Conservation (phyloP, 1,284 basidiomycete species). For the Trametes pubescens region DNA sequence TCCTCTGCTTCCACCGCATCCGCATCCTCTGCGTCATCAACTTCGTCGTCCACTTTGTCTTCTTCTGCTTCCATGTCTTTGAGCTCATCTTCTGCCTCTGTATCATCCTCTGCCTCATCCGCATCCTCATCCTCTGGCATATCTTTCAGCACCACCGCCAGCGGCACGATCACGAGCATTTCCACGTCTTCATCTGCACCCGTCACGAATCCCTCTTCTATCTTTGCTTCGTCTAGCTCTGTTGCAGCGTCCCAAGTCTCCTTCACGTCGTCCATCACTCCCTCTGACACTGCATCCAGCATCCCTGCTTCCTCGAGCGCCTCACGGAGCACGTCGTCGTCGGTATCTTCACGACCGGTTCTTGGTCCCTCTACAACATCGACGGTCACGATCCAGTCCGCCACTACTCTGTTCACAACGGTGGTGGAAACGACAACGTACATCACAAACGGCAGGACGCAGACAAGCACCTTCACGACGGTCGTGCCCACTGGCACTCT, state of each 20-base stretch:
- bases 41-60: slow-evolving; percentile 8
- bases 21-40: slow-evolving; percentile 37
- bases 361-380: slow-evolving; percentile 11
- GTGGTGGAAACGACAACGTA: slow-evolving; percentile 33
- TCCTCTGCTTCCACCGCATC: not conserved
- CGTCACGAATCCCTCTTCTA: not conserved
- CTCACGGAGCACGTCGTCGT: not conserved
- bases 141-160: slow-evolving; percentile 15
- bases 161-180: slow-evolving; percentile 24
- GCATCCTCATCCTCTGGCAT: slow-evolving; percentile 28
- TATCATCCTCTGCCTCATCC: slow-evolving; percentile 30
- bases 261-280: slow-evolving; percentile 6
- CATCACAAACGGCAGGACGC: slow-evolving; percentile 23
- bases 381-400: slow-evolving; percentile 26
- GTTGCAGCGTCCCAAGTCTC: not conserved
- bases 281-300: slow-evolving; percentile 16
- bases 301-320: not conserved
- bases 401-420: slow-evolving; percentile 32
- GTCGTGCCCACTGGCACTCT: slow-evolving; percentile 37
- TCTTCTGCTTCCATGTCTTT: slow-evolving; percentile 24
- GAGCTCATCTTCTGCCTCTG: slow-evolving; percentile 32
- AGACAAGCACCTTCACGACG: slow-evolving; percentile 30
- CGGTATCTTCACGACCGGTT: slow-evolving; percentile 9
- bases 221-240: slow-evolving; percentile 2
- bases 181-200: slow-evolving; percentile 5